Conservation (phyloP, 345 rosid genomes). For the Eucalyptus shirleyi region DNA sequence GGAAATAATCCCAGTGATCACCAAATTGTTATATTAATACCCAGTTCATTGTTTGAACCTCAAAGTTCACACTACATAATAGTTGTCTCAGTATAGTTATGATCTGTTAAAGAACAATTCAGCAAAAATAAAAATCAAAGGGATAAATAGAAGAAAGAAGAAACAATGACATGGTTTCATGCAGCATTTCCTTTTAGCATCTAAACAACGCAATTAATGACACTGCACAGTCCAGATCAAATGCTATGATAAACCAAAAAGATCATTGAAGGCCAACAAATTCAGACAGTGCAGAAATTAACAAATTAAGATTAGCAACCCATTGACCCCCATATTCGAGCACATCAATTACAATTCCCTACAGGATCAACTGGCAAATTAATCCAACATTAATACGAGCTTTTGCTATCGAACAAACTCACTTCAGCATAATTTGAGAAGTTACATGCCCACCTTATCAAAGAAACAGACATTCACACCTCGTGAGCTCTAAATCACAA, state of each 20-base stretch:
- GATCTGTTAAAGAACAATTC: neutral
- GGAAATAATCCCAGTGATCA: neutral
- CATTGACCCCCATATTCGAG: neutral
- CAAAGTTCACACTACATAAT: neutral
- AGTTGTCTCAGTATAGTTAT: neutral
- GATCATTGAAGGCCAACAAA: neutral
- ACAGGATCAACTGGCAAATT: neutral
- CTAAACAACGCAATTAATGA: neutral
- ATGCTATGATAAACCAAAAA: neutral
- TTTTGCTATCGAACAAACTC: neutral
- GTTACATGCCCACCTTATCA: neutral
- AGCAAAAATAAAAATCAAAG: neutral
- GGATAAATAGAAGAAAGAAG: neutral
- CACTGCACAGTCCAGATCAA: neutral
- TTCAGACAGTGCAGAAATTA: neutral
- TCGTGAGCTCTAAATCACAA: neutral
- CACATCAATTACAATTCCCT: neutral
- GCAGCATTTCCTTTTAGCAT: neutral
- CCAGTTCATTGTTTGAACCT: neutral
- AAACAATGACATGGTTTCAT: neutral
- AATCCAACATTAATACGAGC: neutral
- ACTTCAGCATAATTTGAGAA: neutral
- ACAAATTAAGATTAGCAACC: neutral
- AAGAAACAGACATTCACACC: neutral
- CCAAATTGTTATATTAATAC: neutral